These are phyloP conservation scores for Metroxylon sagu DNA, from an alignment of 176 grass and related monocot species.

Conservation along the genomic window DNA sequence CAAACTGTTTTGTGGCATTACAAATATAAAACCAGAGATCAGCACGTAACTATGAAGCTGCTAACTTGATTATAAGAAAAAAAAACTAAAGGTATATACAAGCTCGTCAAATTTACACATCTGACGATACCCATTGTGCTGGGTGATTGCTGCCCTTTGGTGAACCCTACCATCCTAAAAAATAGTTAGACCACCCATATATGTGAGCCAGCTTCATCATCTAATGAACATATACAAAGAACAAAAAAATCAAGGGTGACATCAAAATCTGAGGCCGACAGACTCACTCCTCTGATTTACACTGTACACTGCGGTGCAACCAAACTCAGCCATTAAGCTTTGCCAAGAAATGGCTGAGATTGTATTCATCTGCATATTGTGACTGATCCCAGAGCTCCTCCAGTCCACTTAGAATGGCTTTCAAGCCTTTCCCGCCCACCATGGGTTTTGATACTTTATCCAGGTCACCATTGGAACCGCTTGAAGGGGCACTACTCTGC, in stretches of 20 bases:
- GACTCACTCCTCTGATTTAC: slow-evolving; percentile 46
- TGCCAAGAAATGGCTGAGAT: slow-evolving; percentile 67
- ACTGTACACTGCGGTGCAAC: slow-evolving; percentile 57
- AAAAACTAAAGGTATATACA: too few species aligned
- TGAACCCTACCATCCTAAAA: too few species aligned
- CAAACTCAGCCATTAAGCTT: slow-evolving; percentile 67
- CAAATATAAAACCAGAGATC: too few species aligned
- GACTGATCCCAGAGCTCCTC: slow-evolving; percentile 95
- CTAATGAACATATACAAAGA: slow-evolving; percentile 31
- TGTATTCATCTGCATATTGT: slow-evolving; percentile 76
- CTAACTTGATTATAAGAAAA: too few species aligned
- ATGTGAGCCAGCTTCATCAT: slow-evolving; percentile 40
- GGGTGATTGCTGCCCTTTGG: too few species aligned
- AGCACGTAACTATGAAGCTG: too few species aligned
- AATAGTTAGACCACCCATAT: slow-evolving; percentile 15
- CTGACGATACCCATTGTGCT: too few species aligned
- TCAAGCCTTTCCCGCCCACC: slow-evolving; percentile 64
- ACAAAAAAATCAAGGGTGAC: slow-evolving; percentile 31
- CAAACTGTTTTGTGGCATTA: too few species aligned
- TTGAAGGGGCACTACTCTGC: slow-evolving; percentile 51
- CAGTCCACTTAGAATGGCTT: slow-evolving; percentile 68
- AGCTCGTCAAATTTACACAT: too few species aligned
- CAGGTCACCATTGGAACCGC: slow-evolving; percentile 29
- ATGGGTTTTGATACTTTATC: slow-evolving; percentile 43
- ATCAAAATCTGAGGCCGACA: slow-evolving; percentile 26